Conservation (phyloP, 352 stramenopile species). For the Phytophthora nicotianae region DNA sequence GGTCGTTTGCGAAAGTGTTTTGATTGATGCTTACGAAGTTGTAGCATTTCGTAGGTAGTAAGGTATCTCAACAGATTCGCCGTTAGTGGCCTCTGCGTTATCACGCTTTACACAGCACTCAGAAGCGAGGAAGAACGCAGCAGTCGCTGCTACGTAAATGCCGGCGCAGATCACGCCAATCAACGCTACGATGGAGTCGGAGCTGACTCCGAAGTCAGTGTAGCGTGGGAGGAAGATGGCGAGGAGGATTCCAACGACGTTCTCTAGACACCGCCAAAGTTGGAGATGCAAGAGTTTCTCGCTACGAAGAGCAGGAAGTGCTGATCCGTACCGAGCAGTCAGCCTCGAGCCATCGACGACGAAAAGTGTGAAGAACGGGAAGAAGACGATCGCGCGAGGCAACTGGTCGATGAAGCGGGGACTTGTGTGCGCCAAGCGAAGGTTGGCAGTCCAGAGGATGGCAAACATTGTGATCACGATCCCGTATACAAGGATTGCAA, state of each 20-base stretch:
- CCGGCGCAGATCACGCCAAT: slow-evolving; percentile 45
- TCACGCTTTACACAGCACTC: slow-evolving; percentile 5
- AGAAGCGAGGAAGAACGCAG: slow-evolving; percentile 36
- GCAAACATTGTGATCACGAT: slow-evolving; percentile 39
- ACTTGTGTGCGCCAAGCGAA: slow-evolving; percentile 52
- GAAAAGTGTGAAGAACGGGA: slow-evolving; percentile 75
- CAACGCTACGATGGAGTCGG: slow-evolving; percentile 38
- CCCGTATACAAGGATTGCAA: slow-evolving; percentile 45
- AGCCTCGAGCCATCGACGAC: slow-evolving; percentile 57
- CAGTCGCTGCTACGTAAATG: slow-evolving; percentile 37
- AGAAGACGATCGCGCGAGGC: slow-evolving; percentile 56
- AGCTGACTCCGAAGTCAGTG: slow-evolving; percentile 62
- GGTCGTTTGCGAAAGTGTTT: slow-evolving; percentile 1
- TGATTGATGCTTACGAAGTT: slow-evolving; percentile 18
- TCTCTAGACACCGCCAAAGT: slow-evolving; percentile 64
- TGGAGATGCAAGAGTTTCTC: slow-evolving; percentile 49
- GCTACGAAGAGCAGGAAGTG: slow-evolving; percentile 40
- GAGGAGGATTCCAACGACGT: slow-evolving; percentile 45
- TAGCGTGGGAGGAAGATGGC: slow-evolving; percentile 52
- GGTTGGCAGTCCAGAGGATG: slow-evolving; percentile 36
- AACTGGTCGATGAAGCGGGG: slow-evolving; percentile 40
- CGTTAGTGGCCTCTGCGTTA: neutral
- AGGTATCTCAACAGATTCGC: neutral
- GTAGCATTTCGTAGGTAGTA: slow-evolving; percentile 8
- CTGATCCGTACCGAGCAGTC: slow-evolving; percentile 35